Evolutionary conservation across 2,329 filamentous ascomycete species (phyloP).

Genomic region (Hypoxylon sp.): DNA sequence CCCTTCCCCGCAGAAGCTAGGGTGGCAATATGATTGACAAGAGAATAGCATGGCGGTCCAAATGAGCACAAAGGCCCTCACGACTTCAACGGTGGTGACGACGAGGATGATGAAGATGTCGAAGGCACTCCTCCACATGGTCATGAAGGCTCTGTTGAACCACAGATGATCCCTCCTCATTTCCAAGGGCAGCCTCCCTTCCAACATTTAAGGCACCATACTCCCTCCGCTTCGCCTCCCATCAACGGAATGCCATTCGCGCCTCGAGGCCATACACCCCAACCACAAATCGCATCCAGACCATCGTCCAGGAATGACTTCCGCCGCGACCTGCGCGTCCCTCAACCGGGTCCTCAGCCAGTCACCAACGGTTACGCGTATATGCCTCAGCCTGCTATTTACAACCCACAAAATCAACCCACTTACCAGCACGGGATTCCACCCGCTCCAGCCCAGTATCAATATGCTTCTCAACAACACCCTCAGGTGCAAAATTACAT

Average conservation of each 20-base stretch:
- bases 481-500: constrained; percentile 76
- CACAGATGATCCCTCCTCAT: constrained; percentile 77
- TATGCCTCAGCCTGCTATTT: constrained; percentile 87
- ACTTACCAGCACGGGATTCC: constrained; percentile 59
- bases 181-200: constrained; percentile 78
- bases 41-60: constrained; percentile 82
- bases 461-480: constrained; percentile 56
- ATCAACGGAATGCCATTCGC: constrained; percentile 83
- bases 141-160: constrained; percentile 65
- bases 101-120: constrained; percentile 84
- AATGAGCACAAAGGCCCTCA: constrained; percentile 96
- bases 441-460: constrained; percentile 52
- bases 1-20: constrained; percentile 18
- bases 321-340: constrained; percentile 80
- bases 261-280: constrained; percentile 83
- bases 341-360: constrained; percentile 70
- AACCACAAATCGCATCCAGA: constrained; percentile 80
- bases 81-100: constrained; percentile 91
- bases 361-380: constrained; percentile 81
- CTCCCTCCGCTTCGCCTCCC: constrained; percentile 89
- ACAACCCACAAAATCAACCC: constrained; percentile 73
- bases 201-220: constrained; percentile 83
- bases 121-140: constrained; percentile 79
- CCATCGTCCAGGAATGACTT: constrained; percentile 85
- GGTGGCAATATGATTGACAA: constrained; percentile 36